Evolutionary conservation across 2,329 filamentous ascomycete species (phyloP).

Genomic region (Aureobasidium sp.): DNA sequence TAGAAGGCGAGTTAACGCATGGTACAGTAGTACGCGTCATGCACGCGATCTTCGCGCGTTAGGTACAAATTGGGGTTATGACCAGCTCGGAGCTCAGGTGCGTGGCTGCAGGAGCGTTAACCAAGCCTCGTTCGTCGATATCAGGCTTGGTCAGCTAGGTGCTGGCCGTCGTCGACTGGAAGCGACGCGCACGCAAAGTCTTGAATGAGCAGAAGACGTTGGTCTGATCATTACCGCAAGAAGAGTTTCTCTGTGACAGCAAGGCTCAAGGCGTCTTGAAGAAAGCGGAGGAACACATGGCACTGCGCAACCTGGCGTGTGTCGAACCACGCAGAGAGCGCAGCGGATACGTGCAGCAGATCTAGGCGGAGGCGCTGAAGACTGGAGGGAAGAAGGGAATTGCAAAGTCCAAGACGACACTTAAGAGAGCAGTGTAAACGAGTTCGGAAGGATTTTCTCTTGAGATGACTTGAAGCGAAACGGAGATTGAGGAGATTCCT

Average conservation of each 20-base stretch:
- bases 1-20: not conserved
- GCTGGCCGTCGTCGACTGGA: not conserved
- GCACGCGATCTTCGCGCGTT: conserved; percentile 9
- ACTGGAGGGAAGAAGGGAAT: not conserved
- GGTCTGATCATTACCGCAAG: not conserved
- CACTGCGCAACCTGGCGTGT: conserved; percentile 2
- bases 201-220: not conserved
- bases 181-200: not conserved
- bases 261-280: not conserved
- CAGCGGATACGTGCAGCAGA: conserved; percentile 10
- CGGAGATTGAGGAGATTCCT: not conserved
- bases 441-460: not conserved
- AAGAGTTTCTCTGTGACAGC: not conserved
- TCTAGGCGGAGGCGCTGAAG: not conserved
- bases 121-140: not conserved
- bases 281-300: conserved; percentile 4
- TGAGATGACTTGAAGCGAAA: not conserved
- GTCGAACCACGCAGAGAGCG: conserved; percentile 5
- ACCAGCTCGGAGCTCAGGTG: conserved; percentile 5
- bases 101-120: conserved; percentile 6
- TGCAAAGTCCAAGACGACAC: no score
- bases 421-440: not conserved
- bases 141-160: not conserved
- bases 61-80: not conserved
- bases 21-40: conserved; percentile 6